phyloP scores from a whole-genome alignment of 177 flowering plant genomes.

The Tripterygium wilfordii region DNA sequence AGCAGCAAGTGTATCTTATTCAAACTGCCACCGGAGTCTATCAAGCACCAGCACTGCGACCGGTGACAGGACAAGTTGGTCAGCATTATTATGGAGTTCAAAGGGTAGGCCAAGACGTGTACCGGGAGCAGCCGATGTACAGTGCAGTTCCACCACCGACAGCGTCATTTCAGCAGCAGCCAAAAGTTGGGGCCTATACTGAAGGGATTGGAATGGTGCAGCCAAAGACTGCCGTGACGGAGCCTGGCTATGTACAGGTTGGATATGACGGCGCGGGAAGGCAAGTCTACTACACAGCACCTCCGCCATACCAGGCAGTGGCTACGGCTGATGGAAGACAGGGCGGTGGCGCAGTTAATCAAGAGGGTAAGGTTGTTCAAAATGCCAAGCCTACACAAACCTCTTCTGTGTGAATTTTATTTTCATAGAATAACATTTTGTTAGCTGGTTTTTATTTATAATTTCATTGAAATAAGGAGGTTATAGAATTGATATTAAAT shows the following conservation, averaged over 20 bases:
- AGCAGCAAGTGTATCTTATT: slow-evolving; percentile 37
- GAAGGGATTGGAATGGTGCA: slow-evolving; percentile 21
- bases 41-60: slow-evolving; percentile 26
- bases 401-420: slow-evolving; percentile 13
- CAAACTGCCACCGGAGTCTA: slow-evolving; percentile 31
- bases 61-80: slow-evolving; percentile 28
- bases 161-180: slow-evolving; percentile 7
- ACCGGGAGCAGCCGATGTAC: slow-evolving; percentile 37
- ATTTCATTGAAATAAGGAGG: neutral
- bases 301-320: slow-evolving; percentile 22
- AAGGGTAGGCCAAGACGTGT: slow-evolving; percentile 31
- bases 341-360: slow-evolving; percentile 18
- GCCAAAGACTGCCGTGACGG: slow-evolving; percentile 14
- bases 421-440: neutral
- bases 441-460: neutral
- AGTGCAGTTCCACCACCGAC: slow-evolving; percentile 13
- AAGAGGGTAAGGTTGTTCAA: slow-evolving; percentile 26
- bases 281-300: slow-evolving; percentile 43
- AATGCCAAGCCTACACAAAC: slow-evolving; percentile 13
- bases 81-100: slow-evolving; percentile 46
- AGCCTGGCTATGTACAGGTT: slow-evolving; percentile 37
- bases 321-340: slow-evolving; percentile 16
- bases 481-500: neutral
- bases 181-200: slow-evolving; percentile 16
- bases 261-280: slow-evolving; percentile 49